phyloP scores from a whole-genome alignment of 106 monocot genomes.

The Acorus calamus region DNA sequence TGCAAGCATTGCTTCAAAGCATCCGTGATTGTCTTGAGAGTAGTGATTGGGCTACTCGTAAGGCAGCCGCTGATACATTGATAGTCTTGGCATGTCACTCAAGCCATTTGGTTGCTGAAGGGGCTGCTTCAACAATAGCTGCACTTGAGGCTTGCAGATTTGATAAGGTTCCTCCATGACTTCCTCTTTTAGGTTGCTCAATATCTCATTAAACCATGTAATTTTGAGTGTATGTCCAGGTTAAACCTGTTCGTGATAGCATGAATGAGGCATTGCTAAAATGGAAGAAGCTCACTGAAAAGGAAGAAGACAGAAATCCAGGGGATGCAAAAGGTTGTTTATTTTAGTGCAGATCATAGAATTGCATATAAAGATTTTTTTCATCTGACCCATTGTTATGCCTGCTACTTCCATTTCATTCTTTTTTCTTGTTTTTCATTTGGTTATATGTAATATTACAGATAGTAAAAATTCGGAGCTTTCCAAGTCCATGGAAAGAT shows the following conservation, averaged over 20 bases:
- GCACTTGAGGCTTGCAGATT: conserved; percentile 83
- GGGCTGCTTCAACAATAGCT: conserved; percentile 46
- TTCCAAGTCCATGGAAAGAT: conserved; percentile 35
- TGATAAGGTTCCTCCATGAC: conserved; percentile 61
- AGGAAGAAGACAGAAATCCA: conserved; percentile 27
- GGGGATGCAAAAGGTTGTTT: conserved; percentile 35
- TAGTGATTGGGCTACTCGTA: conserved; percentile 88
- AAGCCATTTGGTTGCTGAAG: conserved; percentile 57
- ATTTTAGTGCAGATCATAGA: no score
- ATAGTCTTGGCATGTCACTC: conserved; percentile 58
- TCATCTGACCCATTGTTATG: no score
- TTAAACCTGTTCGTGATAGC: conserved; percentile 94
- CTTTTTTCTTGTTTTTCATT: neutral
- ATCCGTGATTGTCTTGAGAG: conserved; percentile 82
- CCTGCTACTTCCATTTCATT: no score
- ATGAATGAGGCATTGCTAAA: conserved; percentile 51
- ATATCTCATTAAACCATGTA: neutral
- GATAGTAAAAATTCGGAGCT: conserved; percentile 30
- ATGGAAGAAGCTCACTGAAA: conserved; percentile 67
- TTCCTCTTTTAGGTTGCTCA: neutral
- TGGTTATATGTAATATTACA: conserved; percentile 10
- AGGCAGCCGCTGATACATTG: conserved; percentile 89
- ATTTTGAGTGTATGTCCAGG: conserved; percentile 25
- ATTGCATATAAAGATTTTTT: no score
- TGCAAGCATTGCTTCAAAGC: conserved; percentile 61